These are phyloP conservation scores for Tylopilus sp. DNA, from an alignment of 768 basidiomycete species.

Conservation along the genomic window DNA sequence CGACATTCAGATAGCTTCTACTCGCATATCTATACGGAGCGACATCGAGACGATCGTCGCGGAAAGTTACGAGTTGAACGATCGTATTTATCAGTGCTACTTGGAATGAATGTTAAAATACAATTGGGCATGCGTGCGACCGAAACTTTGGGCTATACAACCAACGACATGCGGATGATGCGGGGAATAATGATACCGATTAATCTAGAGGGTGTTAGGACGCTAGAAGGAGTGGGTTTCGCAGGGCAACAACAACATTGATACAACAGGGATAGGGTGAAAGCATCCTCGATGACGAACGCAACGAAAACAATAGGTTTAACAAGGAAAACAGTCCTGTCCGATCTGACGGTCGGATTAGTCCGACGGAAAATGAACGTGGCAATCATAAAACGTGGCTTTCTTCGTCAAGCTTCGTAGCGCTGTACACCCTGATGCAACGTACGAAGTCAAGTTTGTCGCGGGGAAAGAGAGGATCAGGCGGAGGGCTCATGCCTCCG, in stretches of 20 bases:
- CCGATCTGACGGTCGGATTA: conserved; percentile 7
- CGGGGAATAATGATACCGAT: conserved; percentile 8
- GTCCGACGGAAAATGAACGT: not conserved
- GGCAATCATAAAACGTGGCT: conserved; percentile 19
- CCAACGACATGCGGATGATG: conserved; percentile 8
- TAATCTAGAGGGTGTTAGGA: not conserved
- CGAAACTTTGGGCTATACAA: not conserved
- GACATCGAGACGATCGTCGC: conserved; percentile 18
- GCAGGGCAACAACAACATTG: not conserved
- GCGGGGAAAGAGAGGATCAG: conserved; percentile 25
- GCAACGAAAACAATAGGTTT: not conserved
- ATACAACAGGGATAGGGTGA: conserved; percentile 16
- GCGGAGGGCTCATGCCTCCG: conserved; percentile 15
- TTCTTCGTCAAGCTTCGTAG: conserved; percentile 40
- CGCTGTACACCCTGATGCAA: conserved; percentile 50
- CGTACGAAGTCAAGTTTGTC: conserved; percentile 50
- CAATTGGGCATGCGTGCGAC: conserved; percentile 7
- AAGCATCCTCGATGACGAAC: not conserved
- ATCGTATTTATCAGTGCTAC: conserved; percentile 6
- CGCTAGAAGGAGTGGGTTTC: conserved; percentile 6
- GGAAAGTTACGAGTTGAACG: conserved; percentile 2
- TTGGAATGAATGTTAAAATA: conserved; percentile 16
- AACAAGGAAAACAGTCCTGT: conserved; percentile 13
- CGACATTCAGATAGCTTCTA: not conserved
- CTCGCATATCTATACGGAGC: conserved; percentile 7